Evolutionary conservation across 2,329 filamentous ascomycete genomes (phyloP).

Genomic region (Onygenales sp.): DNA sequence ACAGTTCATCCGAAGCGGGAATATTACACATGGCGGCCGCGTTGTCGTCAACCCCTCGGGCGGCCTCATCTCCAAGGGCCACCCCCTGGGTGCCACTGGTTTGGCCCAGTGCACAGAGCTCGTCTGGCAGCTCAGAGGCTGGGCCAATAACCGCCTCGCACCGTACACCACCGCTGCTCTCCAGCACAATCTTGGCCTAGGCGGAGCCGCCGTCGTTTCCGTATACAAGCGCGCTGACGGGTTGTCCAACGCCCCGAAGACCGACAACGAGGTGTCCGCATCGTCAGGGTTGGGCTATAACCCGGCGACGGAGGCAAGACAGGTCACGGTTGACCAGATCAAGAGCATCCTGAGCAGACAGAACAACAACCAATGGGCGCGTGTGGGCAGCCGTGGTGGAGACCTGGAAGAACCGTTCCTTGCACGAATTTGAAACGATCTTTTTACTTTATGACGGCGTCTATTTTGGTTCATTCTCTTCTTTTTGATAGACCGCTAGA

Average conservation of each 20-base stretch:
- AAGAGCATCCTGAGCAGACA: conserved; percentile 5
- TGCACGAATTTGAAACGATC: conserved; percentile 5
- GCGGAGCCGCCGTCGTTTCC: conserved; percentile 18
- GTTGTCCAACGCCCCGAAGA: not conserved
- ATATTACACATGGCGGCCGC: conserved; percentile 16
- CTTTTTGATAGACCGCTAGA: not conserved
- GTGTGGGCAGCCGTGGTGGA: conserved; percentile 4
- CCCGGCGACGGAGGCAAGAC: conserved; percentile 7
- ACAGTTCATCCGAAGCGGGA: conserved; percentile 15
- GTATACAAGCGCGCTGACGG: conserved; percentile 11
- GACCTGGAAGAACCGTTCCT: conserved; percentile 4
- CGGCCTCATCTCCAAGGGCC: conserved; percentile 23
- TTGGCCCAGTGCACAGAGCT: conserved; percentile 23
- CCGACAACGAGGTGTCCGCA: conserved; percentile 1
- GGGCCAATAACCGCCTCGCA: conserved; percentile 19
- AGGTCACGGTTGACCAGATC: conserved; percentile 6
- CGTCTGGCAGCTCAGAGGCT: conserved; percentile 22
- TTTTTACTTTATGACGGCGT: not conserved
- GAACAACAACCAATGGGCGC: conserved; percentile 7
- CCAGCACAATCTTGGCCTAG: conserved; percentile 22
- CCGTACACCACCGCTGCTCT: conserved; percentile 11
- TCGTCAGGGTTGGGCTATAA: conserved; percentile 6
- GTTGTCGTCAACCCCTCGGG: conserved; percentile 20
- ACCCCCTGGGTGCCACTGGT: conserved; percentile 22
- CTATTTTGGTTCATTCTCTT: not conserved